Base-by-base conservation (phyloP, 2,329 filamentous ascomycete genomes). In the Fusarium sp. region DNA sequence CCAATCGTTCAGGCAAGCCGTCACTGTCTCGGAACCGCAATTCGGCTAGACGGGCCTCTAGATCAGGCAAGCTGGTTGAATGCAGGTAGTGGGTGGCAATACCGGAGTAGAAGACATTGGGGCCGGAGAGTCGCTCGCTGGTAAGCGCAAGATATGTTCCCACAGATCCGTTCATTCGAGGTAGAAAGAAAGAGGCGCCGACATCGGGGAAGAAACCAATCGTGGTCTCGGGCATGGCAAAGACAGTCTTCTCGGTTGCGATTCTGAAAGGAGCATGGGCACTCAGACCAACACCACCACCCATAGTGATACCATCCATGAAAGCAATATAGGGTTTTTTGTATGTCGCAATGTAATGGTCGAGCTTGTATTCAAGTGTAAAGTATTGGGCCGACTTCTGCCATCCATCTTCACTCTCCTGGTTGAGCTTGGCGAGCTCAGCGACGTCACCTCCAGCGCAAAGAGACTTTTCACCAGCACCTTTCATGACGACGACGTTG, bases 151-250 rank as follows among this genome's bases (percentile, higher is more conserved):
- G 90, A 82, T 98, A 99, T 23, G 93, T 97, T 62, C 96, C 96
- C 60, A 97, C 83, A 64, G 90, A 85, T 53, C 96, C 96, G 76
- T 97, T 90, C 86, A 99, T 90, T 70, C 94, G 89, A 18, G 96
- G 93, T 58, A 99, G 86, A 86, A 98, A 98, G 85, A 98, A 99
- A 14, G 93, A 97, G 35, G 92, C 97, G 67, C 96, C 96, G 52
- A 99, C 96, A 78, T 99, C 97, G 10, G 97, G 96, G 87, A 99
- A 99, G 86, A 98, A 98, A 41, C 96, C 96, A 78, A 99, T 99
- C 12, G 90, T 97, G 7, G 96, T 99, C 84, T 99, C 96, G 33
- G 96, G 96, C 96, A 99, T 99, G 75, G 97, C 95, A 78, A 99
- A 98, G 50, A 97, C 84, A 9, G 96, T 99, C 79, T 92, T 92